Percentiles rank a stretch among this genome's conserved stretches.
These are phyloP conservation scores for Castanopsis chinensis DNA, from an alignment of 306 rosid genomes.

Conservation along the genomic window DNA sequence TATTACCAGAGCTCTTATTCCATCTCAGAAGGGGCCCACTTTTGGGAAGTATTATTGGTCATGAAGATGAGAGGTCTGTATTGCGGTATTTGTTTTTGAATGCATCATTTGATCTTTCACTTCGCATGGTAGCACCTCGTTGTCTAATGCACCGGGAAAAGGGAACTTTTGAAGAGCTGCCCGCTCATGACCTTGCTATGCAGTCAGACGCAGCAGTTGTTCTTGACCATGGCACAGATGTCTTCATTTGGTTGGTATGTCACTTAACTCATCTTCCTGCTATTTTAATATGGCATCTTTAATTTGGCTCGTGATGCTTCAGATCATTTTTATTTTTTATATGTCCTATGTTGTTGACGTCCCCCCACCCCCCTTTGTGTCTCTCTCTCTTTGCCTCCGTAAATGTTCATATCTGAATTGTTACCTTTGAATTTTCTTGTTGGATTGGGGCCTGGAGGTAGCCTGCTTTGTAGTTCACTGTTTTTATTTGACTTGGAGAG, in stretches of 20 bases:
- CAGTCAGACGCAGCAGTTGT: slow-evolving; percentile 95
- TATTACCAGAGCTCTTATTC: slow-evolving; percentile 82
- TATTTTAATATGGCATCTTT: not conserved
- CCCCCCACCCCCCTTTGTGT: not conserved
- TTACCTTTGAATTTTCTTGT: not conserved
- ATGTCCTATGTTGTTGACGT: not conserved
- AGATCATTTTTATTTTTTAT: not conserved
- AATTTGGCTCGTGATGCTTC: not conserved
- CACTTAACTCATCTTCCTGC: slow-evolving; percentile 10
- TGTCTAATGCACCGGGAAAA: slow-evolving; percentile 94
- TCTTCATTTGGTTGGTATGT: slow-evolving; percentile 95
- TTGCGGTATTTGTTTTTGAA: slow-evolving; percentile 80
- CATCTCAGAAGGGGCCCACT: slow-evolving; percentile 91
- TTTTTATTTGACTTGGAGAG: not conserved
- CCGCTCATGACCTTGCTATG: slow-evolving; percentile 94
- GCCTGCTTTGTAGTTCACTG: not conserved
- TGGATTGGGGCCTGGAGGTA: not conserved
- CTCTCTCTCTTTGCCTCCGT: not conserved
- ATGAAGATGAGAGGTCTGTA: slow-evolving; percentile 95
- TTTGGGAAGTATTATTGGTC: slow-evolving; percentile 88
- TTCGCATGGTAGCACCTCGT: slow-evolving; percentile 94
- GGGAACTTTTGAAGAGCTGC: slow-evolving; percentile 90
- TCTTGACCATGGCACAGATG: slow-evolving; percentile 90
- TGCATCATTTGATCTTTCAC: slow-evolving; percentile 86
- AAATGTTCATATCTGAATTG: too few species aligned